These are phyloP conservation scores for Schizochytrium sp. DNA, from an alignment of 108 stramenopile species.

Conservation along the genomic window DNA sequence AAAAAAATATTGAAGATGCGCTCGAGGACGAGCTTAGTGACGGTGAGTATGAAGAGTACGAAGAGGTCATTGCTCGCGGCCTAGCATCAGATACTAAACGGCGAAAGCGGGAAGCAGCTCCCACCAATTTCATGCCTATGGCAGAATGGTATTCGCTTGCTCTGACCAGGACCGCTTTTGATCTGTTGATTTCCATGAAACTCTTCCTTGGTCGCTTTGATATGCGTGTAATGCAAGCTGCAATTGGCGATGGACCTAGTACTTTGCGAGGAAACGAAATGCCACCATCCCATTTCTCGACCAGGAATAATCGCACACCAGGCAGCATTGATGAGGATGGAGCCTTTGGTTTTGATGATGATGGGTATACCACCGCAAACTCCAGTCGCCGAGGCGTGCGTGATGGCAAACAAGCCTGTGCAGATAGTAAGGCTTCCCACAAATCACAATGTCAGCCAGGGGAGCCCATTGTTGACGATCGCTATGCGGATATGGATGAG, in stretches of 20 bases:
- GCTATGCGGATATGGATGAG: conserved; percentile 37
- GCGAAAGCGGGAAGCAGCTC: conserved; percentile 63
- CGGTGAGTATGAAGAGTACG: conserved; percentile 54
- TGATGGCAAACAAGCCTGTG: too few relatives aligned
- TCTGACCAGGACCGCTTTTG: conserved; percentile 69
- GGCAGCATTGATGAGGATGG: not conserved
- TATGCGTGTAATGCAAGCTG: conserved; percentile 77
- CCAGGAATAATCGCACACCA: not conserved
- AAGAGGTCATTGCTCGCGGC: not conserved
- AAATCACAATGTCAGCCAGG: not conserved
- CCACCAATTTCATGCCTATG: conserved; percentile 75
- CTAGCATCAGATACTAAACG: conserved; percentile 66
- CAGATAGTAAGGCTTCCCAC: too few relatives aligned
- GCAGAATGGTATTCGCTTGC: conserved; percentile 78
- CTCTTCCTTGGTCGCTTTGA: conserved; percentile 80
- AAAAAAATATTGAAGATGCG: conserved; percentile 34
- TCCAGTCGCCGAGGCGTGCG: too few relatives aligned
- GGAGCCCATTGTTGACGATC: conserved; percentile 67
- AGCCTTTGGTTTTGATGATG: too few relatives aligned
- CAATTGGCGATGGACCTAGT: conserved; percentile 55
- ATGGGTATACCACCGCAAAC: too few relatives aligned
- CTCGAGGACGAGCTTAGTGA: not conserved
- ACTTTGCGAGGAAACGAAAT: not conserved
- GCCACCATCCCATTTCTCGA: too few relatives aligned
- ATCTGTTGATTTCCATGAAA: conserved; percentile 73